Evolutionary conservation across 306 rosid genomes (phyloP).

Genomic region (Castanea mollissima): DNA sequence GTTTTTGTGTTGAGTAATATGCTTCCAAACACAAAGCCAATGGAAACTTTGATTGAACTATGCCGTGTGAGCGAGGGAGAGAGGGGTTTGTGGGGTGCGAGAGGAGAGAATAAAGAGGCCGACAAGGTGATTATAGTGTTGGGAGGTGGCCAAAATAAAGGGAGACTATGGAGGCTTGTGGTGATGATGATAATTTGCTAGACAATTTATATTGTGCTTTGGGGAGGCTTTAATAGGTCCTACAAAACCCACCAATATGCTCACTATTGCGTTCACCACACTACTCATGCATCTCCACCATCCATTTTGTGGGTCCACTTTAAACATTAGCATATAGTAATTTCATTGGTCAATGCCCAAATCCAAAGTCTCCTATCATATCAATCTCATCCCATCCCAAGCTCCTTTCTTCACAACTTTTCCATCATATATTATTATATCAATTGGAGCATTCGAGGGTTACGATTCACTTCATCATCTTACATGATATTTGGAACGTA

Average conservation of each 20-base stretch:
- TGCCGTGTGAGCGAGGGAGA: not conserved
- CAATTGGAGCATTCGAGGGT: too few relatives aligned
- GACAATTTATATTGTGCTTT: constrained; percentile 31
- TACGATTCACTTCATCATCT: too few relatives aligned
- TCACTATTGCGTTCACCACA: constrained; percentile 19
- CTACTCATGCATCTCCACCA: not conserved
- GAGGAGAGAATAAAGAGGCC: constrained; percentile 28
- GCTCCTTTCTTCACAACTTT: too few relatives aligned
- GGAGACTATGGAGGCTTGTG: constrained; percentile 61
- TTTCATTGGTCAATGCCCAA: not conserved
- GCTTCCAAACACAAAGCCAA: not conserved
- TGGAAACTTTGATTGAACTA: not conserved
- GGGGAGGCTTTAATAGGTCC: constrained; percentile 16
- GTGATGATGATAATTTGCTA: constrained; percentile 41
- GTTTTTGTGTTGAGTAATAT: too few relatives aligned
- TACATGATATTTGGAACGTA: too few relatives aligned
- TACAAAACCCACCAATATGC: constrained; percentile 28
- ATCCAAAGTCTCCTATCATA: too few relatives aligned
- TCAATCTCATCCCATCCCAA: too few relatives aligned
- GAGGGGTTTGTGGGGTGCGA: not conserved
- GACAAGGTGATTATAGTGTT: constrained; percentile 84
- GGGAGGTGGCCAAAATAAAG: constrained; percentile 63
- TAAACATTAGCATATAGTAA: not conserved
- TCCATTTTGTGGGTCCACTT: constrained; percentile 3
- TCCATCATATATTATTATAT: too few relatives aligned